phyloP scores from a whole-genome alignment of 2,329 filamentous ascomycete genomes.

The Lizonia empirigonia region DNA sequence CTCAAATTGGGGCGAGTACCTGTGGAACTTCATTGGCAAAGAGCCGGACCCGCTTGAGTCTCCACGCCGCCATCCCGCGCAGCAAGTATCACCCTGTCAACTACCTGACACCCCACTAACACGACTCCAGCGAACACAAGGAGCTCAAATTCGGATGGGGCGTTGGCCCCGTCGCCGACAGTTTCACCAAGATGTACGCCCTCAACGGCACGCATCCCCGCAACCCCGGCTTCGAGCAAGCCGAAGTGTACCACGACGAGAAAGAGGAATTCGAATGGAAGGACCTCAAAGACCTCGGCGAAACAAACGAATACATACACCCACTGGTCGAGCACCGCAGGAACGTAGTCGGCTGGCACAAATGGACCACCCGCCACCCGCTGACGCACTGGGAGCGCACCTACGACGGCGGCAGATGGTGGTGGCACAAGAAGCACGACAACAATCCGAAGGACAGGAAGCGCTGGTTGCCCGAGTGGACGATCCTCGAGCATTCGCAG shows the following conservation, averaged over 20 bases:
- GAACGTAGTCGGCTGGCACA: constrained; percentile 32
- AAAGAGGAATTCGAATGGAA: constrained; percentile 44
- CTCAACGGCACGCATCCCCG: constrained; percentile 51
- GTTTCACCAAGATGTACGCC: constrained; percentile 50
- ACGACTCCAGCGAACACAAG: constrained; percentile 29
- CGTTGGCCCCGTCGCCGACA: constrained; percentile 51
- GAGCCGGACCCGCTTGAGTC: constrained; percentile 24
- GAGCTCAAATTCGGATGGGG: constrained; percentile 55
- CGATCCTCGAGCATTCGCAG: constrained; percentile 27
- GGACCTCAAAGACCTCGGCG: constrained; percentile 46
- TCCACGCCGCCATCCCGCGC: constrained; percentile 18
- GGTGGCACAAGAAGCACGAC: constrained; percentile 35
- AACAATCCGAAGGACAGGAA: constrained; percentile 1
- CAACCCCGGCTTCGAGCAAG: constrained; percentile 53
- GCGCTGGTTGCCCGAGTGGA: constrained; percentile 40
- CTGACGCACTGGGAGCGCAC: constrained; percentile 28
- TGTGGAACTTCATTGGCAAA: constrained; percentile 25
- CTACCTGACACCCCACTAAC: neutral
- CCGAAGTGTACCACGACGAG: constrained; percentile 34
- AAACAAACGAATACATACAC: constrained; percentile 59
- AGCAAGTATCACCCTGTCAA: constrained; percentile 2
- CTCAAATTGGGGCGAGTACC: constrained; percentile 18
- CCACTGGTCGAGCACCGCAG: constrained; percentile 44
- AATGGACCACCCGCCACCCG: constrained; percentile 19
- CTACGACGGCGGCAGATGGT: constrained; percentile 24